Conservation (phyloP, 257 asterid species). For the Scutellaria minor region DNA sequence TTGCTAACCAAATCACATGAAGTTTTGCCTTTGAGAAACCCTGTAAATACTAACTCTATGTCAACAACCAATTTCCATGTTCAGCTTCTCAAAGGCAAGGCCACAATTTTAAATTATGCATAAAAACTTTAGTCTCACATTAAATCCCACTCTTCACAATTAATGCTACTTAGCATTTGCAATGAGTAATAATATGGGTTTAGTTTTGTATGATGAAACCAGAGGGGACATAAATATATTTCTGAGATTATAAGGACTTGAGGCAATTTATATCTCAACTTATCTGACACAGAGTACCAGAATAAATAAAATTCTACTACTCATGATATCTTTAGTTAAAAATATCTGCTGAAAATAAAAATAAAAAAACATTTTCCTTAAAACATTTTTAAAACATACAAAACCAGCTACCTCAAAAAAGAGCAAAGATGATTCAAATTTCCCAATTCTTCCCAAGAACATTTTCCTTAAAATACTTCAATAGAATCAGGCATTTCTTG, state of each 20-base stretch:
- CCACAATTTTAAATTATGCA: conserved; percentile 2
- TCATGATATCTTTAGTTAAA: neutral
- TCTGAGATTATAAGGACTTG: conserved; percentile 1
- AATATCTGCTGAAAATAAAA: neutral
- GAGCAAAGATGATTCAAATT: neutral
- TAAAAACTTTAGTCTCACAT: neutral
- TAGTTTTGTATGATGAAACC: conserved; percentile 19
- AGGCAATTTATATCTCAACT: neutral
- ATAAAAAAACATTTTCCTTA: neutral
- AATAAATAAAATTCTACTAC: neutral
- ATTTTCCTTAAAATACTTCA: neutral
- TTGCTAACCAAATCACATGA: conserved; percentile 14
- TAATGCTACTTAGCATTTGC: conserved; percentile 19
- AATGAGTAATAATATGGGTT: neutral
- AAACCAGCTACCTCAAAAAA: neutral
- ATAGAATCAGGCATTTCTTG: neutral
- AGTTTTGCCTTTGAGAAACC: conserved; percentile 12
- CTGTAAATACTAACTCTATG: conserved; percentile 7
- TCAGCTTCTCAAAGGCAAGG: neutral
- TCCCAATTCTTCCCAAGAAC: neutral
- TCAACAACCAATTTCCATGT: neutral
- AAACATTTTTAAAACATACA: neutral
- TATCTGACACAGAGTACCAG: neutral
- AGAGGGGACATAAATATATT: conserved; percentile 5
- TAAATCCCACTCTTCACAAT: neutral